Base-by-base conservation (phyloP, 2,329 filamentous ascomycete species). In the Nannizziopsis barbatae region DNA sequence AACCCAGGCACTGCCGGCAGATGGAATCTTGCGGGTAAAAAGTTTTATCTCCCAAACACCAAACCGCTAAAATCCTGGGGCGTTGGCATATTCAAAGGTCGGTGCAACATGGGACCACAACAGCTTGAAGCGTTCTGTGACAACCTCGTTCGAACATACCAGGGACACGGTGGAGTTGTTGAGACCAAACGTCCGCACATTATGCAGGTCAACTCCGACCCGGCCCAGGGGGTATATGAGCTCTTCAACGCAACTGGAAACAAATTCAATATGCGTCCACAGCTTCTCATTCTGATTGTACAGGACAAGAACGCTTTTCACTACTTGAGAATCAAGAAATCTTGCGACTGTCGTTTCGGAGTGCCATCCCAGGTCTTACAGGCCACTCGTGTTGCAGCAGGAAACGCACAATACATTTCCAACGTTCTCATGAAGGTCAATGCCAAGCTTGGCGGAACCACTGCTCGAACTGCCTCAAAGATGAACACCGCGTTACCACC, bases 381-480 rank as follows among this genome's bases (percentile, higher is more conserved):
- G 55, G 71, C 73, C 2, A 68, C 69, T 0, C 83, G 93, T 51
- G 84, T 90, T 0, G 58, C 69, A 33, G 83, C 83, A 62, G 78
- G 77, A 12, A 79, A 84, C 17, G 75, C 75, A 0, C 92, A 98
- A 59, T 96, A 96, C 66, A 83, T 86, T 59, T 92, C 86, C 1
- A 98, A 98, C 53, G 87, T 98, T 0, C 77, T 81, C 54, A 92
- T 98, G 86, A 98, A 98, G 71, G 80, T 98, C 55, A 96, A 98
- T 58, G 84, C 86, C 2, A 98, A 98, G 71, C 76, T 98, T 2
- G 92, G 92, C 11, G 92, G 92, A 5, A 76, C 79, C 0, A 95
- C 87, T 1, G 81, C 69, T 52, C 65, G 71, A 44, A 72, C 71
- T 2, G 57, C 72, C n/a, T 61, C 68, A 2, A 62, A 61, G 70